A percentile compares a stretch with the other conserved stretches of the same genome.
These are phyloP conservation scores for Aspergillus sp. DNA, from an alignment of 2,329 filamentous ascomycete genomes.

Conservation along the genomic window DNA sequence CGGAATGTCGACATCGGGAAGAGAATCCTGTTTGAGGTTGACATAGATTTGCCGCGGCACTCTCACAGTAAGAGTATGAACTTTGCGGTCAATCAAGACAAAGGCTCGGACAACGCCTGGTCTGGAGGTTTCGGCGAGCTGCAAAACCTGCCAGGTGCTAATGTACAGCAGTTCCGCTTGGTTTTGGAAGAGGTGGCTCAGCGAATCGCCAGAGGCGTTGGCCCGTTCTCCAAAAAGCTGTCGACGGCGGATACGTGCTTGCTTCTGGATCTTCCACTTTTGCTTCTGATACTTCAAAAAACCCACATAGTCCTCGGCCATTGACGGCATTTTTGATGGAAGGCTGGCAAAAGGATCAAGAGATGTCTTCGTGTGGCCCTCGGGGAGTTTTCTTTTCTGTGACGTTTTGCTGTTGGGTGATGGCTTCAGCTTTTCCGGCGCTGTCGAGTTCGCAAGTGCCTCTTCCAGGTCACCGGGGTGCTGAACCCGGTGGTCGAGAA, in stretches of 20 bases:
- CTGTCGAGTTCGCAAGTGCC: slow-evolving; percentile 59
- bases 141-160: slow-evolving; percentile 91
- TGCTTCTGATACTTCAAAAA: slow-evolving; percentile 95
- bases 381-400: slow-evolving; percentile 72
- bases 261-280: slow-evolving; percentile 98
- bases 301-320: slow-evolving; percentile 79
- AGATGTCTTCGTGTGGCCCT: slow-evolving; percentile 58
- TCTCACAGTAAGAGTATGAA: slow-evolving; percentile 82
- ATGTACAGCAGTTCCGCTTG: slow-evolving; percentile 88
- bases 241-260: slow-evolving; percentile 77
- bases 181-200: slow-evolving; percentile 78
- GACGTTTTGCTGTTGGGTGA: slow-evolving; percentile 53
- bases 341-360: slow-evolving; percentile 78
- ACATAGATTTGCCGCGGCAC: slow-evolving; percentile 88
- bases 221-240: slow-evolving; percentile 90
- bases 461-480: slow-evolving; percentile 73
- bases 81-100: slow-evolving; percentile 88
- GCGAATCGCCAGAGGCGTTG: slow-evolving; percentile 56
- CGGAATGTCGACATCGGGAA: slow-evolving; percentile 83
- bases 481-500: slow-evolving; percentile 55
- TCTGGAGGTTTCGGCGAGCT: slow-evolving; percentile 76
- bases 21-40: slow-evolving; percentile 81
- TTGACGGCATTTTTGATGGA: slow-evolving; percentile 78
- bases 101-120: slow-evolving; percentile 86
- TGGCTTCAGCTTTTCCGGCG: slow-evolving; percentile 59